A percentile compares a stretch with the other conserved stretches of the same genome.
phyloP scores from a whole-genome alignment of 2,329 filamentous ascomycete species.

The Fusarium nygamai region DNA sequence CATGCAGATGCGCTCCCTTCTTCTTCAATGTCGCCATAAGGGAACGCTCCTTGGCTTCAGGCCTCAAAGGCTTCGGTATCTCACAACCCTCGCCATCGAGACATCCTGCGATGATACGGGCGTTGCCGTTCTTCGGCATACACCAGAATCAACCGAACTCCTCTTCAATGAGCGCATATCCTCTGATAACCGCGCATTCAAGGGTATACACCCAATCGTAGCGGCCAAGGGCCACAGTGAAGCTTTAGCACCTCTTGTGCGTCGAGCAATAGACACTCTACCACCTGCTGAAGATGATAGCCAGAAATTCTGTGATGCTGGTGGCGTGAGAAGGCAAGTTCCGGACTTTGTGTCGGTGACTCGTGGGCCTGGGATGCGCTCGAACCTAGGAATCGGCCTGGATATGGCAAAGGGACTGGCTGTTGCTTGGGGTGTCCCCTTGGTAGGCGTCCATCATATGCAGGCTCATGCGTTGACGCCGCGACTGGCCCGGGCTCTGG shows the following conservation, averaged over 20 bases:
- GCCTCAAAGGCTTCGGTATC: slow-evolving; percentile 40
- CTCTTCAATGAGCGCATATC: slow-evolving; percentile 86
- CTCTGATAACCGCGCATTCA: slow-evolving; percentile 77
- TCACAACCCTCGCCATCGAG: slow-evolving; percentile 78
- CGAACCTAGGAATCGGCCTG: slow-evolving; percentile 80
- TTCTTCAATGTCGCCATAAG: slow-evolving; percentile 6
- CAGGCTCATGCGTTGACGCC: slow-evolving; percentile 94
- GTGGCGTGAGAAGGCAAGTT: slow-evolving; percentile 48
- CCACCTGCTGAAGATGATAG: slow-evolving; percentile 39
- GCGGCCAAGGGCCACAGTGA: slow-evolving; percentile 80
- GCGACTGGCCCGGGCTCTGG: slow-evolving; percentile 74
- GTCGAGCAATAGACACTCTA: slow-evolving; percentile 68
- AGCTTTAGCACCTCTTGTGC: slow-evolving; percentile 74
- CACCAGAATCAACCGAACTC: slow-evolving; percentile 61
- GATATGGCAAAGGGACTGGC: slow-evolving; percentile 89
- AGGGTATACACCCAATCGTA: slow-evolving; percentile 82
- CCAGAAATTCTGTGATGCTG: slow-evolving; percentile 20
- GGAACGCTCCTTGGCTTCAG: not conserved
- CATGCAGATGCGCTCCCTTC: slow-evolving; percentile 26
- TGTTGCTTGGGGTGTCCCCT: slow-evolving; percentile 81
- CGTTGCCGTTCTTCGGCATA: slow-evolving; percentile 80
- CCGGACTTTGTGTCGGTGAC: slow-evolving; percentile 92
- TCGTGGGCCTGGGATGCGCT: slow-evolving; percentile 87
- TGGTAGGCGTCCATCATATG: slow-evolving; percentile 95
- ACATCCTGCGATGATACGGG: slow-evolving; percentile 94